A percentile compares a stretch with the other conserved stretches of the same genome.
Evolutionary conservation across 495 filamentous ascomycete species (phyloP).

Genomic region (Lasiosphaeris hirsuta): DNA sequence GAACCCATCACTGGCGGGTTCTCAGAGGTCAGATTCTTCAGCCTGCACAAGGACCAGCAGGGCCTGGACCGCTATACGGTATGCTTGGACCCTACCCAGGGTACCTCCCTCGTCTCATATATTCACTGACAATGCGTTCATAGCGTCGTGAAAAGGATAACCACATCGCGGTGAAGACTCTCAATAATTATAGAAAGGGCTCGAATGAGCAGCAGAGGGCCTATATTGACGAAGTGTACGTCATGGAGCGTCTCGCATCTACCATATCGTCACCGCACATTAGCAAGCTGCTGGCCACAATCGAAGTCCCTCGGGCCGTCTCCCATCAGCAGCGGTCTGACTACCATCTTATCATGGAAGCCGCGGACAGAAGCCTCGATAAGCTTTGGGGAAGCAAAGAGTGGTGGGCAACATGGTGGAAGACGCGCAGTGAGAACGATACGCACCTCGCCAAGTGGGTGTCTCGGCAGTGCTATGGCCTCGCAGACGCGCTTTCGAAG

Average conservation of each 20-base stretch:
- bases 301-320: background rate
- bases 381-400: background rate
- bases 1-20: background rate
- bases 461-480: background rate
- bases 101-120: too few relatives aligned
- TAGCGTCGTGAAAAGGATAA: background rate
- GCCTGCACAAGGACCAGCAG: slow-evolving; percentile 2
- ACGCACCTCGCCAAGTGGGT: background rate
- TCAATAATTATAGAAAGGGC: background rate
- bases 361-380: slow-evolving; percentile 1
- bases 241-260: background rate
- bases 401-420: slow-evolving; percentile 1
- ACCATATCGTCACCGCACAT: background rate
- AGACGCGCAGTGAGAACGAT: background rate
- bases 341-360: slow-evolving; percentile 5
- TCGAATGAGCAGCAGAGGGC: background rate
- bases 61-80: background rate
- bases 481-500: background rate
- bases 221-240: slow-evolving; percentile 2
- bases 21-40: background rate
- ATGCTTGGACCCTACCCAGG: too few relatives aligned
- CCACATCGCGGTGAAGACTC: slow-evolving; percentile 1
- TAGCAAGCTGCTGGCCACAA: background rate
- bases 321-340: background rate
- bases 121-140: too few relatives aligned